Conservation (phyloP, 164 flowering plant genomes). For the Tinospora cordifolia region DNA sequence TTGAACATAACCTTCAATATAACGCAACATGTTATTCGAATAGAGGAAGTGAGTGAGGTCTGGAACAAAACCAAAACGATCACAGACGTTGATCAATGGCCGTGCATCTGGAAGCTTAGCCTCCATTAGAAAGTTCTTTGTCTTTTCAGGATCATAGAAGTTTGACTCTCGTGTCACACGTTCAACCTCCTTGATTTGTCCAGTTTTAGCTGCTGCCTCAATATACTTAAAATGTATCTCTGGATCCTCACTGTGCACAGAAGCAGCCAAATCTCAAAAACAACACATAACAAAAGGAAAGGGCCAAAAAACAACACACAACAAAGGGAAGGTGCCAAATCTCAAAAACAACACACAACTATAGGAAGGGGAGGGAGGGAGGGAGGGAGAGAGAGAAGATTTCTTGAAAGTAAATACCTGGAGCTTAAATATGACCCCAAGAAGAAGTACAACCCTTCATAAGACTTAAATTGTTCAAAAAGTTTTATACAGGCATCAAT, state of each 20-base stretch:
- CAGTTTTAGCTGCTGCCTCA: constrained; percentile 97
- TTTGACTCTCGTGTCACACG: constrained; percentile 97
- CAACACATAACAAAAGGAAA: constrained; percentile 6
- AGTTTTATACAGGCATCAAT: constrained; percentile 84
- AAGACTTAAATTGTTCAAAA: constrained; percentile 96
- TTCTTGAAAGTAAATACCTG: constrained; percentile 45
- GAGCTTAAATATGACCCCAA: constrained; percentile 93
- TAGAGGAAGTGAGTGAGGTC: constrained; percentile 96
- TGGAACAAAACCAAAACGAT: constrained; percentile 97
- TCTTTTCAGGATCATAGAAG: constrained; percentile 93
- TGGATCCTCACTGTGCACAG: constrained; percentile 82
- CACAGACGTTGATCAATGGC: constrained; percentile 93
- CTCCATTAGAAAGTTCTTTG: constrained; percentile 96
- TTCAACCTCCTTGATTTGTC: constrained; percentile 98
- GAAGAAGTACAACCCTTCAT: constrained; percentile 95
- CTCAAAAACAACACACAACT: too few species aligned
- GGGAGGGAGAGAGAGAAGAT: too few species aligned
- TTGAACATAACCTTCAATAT: constrained; percentile 98
- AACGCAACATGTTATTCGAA: constrained; percentile 91
- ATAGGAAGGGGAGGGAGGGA: not conserved
- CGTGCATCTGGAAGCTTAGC: constrained; percentile 99
- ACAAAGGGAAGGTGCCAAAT: not conserved
- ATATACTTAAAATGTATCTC: constrained; percentile 96
- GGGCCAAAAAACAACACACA: constrained; percentile 6
- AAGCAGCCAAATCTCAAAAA: too few species aligned